Evolutionary conservation across 257 asterid genomes (phyloP), one percentile per base, ranked within the genome.

Genomic region (Plantago elongata): DNA sequence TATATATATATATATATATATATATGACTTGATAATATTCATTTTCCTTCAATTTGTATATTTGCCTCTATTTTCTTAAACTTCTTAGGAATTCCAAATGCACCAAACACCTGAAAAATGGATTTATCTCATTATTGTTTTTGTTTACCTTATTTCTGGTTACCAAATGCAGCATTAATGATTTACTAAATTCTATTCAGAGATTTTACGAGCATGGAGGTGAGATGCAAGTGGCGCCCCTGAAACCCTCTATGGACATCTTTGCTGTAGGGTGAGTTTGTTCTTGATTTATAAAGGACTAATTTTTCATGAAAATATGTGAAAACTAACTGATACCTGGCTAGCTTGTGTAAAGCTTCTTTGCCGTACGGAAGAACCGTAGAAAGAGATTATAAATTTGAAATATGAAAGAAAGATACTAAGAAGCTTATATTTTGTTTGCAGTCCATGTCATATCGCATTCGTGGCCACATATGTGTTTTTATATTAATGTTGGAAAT

Each of bases 171-270:
- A 30, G 43, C 38, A 9, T 22, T 27, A 11, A 54, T 54, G 59
- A 54, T 17, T 54, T 49, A 17, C 34, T 5, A 54, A 18, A 18
- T 13, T 51, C 58, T 18, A 9, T 52, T 71, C 88, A 93, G 99
- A 93, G 99, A 78, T 93, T 89, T 74, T 93, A 87, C 74, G 99
- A 87, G 85, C 95, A 89, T 72, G 97, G 96, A 69, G 95, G 92
- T 71, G 95, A 87, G 78, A 69, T 59, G 63, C 95, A 85, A 60
- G 79, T 83, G 71, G 95, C 94, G 50, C 81, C 78, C 44, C 70
- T 93, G 79, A 85, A 85, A 78, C 95, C 96, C 63, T 83, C 95
- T 45, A 89, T 89, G 99, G 99, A 93, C 79, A 82, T 93, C 75
- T 93, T 93, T 70, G 64, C 97, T 73, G 96, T 85, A 48, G 99